Evolutionary conservation across 2,329 filamentous ascomycete genomes (phyloP), one percentile per base, ranked within the genome.

Genomic region (Calonectria henricotiae): DNA sequence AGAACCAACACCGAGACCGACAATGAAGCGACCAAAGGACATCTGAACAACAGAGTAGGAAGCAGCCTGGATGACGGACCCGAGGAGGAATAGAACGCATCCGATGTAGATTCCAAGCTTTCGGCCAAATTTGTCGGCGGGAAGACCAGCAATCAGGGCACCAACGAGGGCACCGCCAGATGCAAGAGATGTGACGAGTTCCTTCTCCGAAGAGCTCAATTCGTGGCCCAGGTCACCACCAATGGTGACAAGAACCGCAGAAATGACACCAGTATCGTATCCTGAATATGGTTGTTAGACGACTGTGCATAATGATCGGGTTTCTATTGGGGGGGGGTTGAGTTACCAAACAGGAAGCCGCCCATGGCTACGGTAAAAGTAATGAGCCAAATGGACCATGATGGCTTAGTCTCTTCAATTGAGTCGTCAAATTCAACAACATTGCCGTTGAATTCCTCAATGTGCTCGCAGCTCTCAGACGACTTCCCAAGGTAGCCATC

Each of bases 221-320:
- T 71, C 32, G 47, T 71, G 69, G 46, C 69, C 69, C 13, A 71
- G 32, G n/a, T 73, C 71, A 5, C 66, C 62, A 79, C 81, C 69
- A 69, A 86, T 75, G 43, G 81, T 83, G 39, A 86, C 83, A 0
- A 87, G 78, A 8, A 86, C 85, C 0, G 84, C 85, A 1, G 83
- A 86, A 54, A 87, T 87, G 73, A 86, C 82, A 25, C 85, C 85
- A 17, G 85, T 87, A 61, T 87, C 85, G 67, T 87, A 88, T 15
- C 85, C 83, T 77, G 8, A 2, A 7, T 8, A 6, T 25, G 2
- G 15, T 1, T 15, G 44, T 64, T 54, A 51, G 61, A 55, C 11
- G 13, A 17, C 12, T 8, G 20, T 39, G 13, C 30, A 3, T 35
- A 5, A 8, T 44, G 11, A 13, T 37, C 11, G 25, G 20, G 20